A percentile compares a stretch with the other conserved stretches of the same genome.
Conservation (phyloP, 306 rosid genomes). For the Quercus robur region DNA sequence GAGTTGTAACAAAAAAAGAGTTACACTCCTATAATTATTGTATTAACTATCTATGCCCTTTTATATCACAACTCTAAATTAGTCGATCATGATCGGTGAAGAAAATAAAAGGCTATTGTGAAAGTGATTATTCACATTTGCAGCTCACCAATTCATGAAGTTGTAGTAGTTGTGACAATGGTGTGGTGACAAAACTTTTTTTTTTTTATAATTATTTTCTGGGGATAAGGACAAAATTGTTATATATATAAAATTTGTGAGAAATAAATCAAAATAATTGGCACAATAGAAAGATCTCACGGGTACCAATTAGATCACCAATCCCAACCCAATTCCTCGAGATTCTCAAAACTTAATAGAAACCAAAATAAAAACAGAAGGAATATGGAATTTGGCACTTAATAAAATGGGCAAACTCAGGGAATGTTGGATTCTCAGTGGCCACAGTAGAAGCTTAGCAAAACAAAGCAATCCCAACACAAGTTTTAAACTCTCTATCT, state of each 20-base stretch:
- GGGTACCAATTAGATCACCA: constrained; percentile 37
- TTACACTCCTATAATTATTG: too few species aligned
- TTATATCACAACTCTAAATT: too few species aligned
- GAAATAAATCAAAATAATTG: constrained; percentile 27
- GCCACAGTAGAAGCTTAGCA: constrained; percentile 22
- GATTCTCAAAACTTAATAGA: constrained; percentile 42
- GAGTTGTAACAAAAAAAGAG: too few species aligned
- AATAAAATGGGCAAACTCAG: constrained; percentile 28
- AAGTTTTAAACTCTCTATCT: constrained; percentile 2
- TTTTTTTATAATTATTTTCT: neutral
- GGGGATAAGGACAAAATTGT: neutral
- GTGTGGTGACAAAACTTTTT: too few species aligned
- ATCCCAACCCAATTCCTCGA: constrained; percentile 49
- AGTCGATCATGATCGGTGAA: too few species aligned
- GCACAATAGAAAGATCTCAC: constrained; percentile 51
- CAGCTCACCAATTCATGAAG: too few species aligned
- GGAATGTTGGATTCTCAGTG: constrained; percentile 57
- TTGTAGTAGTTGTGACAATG: too few species aligned
- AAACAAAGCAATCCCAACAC: neutral
- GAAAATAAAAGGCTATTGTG: too few species aligned
- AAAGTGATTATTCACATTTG: too few species aligned
- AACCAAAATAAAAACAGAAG: constrained; percentile 25
- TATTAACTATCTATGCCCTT: too few species aligned
- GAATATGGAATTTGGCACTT: constrained; percentile 35
- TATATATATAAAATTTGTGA: neutral